Conservation (phyloP, 169 alveolate genomes). For the Plasmodium vinckei region DNA sequence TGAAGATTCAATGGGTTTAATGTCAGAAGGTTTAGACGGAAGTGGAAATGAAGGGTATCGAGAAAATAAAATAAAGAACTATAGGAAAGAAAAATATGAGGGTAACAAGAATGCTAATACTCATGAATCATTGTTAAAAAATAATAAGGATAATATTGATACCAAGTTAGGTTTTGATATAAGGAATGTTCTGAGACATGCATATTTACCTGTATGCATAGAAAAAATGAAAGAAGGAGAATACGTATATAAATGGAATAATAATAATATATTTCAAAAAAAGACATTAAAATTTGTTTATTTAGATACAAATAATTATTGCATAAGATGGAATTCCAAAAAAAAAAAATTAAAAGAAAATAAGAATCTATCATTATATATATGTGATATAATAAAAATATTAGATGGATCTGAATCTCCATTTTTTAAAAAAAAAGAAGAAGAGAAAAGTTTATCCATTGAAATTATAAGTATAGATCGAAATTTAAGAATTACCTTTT, state of each 20-base stretch:
- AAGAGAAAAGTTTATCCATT: slow-evolving; percentile 73
- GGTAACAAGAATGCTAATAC: neutral
- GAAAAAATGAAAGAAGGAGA: slow-evolving; percentile 79
- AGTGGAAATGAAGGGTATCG: slow-evolving; percentile 16
- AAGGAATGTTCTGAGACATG: slow-evolving; percentile 68
- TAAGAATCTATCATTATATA: slow-evolving; percentile 65
- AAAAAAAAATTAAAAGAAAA: slow-evolving; percentile 69
- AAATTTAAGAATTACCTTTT: slow-evolving; percentile 57
- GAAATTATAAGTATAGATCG: slow-evolving; percentile 65
- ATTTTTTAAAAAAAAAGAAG: slow-evolving; percentile 76
- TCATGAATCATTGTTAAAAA: slow-evolving; percentile 17
- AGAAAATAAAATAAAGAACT: neutral
- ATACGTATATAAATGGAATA: slow-evolving; percentile 75
- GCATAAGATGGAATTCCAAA: slow-evolving; percentile 77
- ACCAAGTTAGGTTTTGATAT: slow-evolving; percentile 65
- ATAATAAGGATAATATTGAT: slow-evolving; percentile 16
- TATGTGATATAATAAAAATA: slow-evolving; percentile 73
- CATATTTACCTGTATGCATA: slow-evolving; percentile 71
- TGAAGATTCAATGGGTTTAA: slow-evolving; percentile 19
- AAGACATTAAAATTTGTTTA: slow-evolving; percentile 69
- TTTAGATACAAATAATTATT: slow-evolving; percentile 74
- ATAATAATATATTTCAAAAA: slow-evolving; percentile 71
- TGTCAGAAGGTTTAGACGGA: slow-evolving; percentile 3
- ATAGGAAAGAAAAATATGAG: slow-evolving; percentile 4
- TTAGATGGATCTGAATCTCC: slow-evolving; percentile 75